Evolutionary conservation across 345 rosid genomes (phyloP).

Genomic region (Passiflora organensis): DNA sequence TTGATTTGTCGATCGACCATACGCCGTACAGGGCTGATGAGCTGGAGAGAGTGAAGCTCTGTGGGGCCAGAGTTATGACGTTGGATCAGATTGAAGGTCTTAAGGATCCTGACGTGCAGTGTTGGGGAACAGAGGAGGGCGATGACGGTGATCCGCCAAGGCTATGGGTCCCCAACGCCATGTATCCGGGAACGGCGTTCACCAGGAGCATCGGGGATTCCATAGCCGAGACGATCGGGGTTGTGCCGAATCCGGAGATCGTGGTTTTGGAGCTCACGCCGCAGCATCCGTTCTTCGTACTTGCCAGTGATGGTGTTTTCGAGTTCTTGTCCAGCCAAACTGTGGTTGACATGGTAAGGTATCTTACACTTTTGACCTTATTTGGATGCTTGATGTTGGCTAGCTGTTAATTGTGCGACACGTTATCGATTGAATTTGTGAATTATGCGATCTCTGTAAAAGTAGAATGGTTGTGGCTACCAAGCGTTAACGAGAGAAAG

Average conservation of each 20-base stretch:
- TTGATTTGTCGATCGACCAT: slow-evolving; percentile 89
- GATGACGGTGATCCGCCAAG: slow-evolving; percentile 99
- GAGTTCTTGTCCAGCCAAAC: slow-evolving; percentile 94
- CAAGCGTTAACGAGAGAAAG: no score
- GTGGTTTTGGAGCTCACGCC: slow-evolving; percentile 77
- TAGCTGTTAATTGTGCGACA: no score
- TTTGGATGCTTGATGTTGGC: no score
- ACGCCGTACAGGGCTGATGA: slow-evolving; percentile 87
- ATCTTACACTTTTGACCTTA: slow-evolving; percentile 2
- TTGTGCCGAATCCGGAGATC: slow-evolving; percentile 94
- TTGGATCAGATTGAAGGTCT: slow-evolving; percentile 97
- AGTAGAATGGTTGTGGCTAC: no score
- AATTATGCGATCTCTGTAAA: no score
- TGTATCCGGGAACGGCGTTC: slow-evolving; percentile 99
- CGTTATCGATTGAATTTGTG: no score
- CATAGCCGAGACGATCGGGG: slow-evolving; percentile 89
- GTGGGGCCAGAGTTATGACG: slow-evolving; percentile 92
- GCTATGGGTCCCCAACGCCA: slow-evolving; percentile 88
- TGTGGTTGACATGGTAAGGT: slow-evolving; percentile 98
- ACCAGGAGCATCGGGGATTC: slow-evolving; percentile 96
- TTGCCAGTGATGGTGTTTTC: slow-evolving; percentile 98
- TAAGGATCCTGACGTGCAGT: slow-evolving; percentile 87
- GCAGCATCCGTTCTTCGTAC: slow-evolving; percentile 82
- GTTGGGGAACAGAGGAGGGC: slow-evolving; percentile 93
- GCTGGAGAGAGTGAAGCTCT: slow-evolving; percentile 75